These are phyloP conservation scores for Suhomyces atakaporum DNA, from an alignment of 1,139 yeast genomes.

Conservation along the genomic window DNA sequence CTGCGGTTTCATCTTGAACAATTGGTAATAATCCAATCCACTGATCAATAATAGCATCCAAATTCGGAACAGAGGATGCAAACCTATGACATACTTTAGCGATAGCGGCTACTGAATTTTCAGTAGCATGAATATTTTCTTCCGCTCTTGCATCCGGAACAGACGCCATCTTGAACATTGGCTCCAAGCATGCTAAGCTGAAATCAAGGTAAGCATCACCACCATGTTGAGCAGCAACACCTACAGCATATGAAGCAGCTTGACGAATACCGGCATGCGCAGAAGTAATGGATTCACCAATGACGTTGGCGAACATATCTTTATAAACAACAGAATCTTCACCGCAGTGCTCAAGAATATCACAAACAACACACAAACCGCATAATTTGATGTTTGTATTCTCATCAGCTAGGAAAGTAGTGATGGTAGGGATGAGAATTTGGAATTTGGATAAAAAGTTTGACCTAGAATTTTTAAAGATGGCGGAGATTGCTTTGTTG, in stretches of 20 bases:
- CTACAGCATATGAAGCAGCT: conserved; percentile 83
- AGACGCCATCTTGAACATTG: conserved; percentile 70
- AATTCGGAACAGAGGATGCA: conserved; percentile 59
- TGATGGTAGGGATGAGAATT: conserved; percentile 54
- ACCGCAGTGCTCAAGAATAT: conserved; percentile 78
- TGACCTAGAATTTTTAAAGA: conserved; percentile 64
- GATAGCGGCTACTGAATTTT: conserved; percentile 78
- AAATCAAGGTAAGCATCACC: conserved; percentile 65
- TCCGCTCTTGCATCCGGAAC: conserved; percentile 87
- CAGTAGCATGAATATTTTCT: conserved; percentile 85
- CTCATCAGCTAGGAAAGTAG: conserved; percentile 60
- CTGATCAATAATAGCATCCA: conserved; percentile 62
- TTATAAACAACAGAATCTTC: conserved; percentile 63
- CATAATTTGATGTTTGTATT: conserved; percentile 70
- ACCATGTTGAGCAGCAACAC: conserved; percentile 82
- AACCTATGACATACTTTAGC: conserved; percentile 72
- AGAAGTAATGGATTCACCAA: conserved; percentile 65
- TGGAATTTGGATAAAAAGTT: conserved; percentile 69
- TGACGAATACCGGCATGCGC: conserved; percentile 81
- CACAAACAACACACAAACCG: conserved; percentile 80
- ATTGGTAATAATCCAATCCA: conserved; percentile 88
- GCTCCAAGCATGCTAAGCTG: conserved; percentile 68
- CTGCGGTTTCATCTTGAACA: conserved; percentile 83
- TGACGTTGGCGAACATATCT: conserved; percentile 61
- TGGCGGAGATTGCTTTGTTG: conserved; percentile 71